Conservation (phyloP, 176 grass and related monocot genomes). For the Phragmites australis region DNA sequence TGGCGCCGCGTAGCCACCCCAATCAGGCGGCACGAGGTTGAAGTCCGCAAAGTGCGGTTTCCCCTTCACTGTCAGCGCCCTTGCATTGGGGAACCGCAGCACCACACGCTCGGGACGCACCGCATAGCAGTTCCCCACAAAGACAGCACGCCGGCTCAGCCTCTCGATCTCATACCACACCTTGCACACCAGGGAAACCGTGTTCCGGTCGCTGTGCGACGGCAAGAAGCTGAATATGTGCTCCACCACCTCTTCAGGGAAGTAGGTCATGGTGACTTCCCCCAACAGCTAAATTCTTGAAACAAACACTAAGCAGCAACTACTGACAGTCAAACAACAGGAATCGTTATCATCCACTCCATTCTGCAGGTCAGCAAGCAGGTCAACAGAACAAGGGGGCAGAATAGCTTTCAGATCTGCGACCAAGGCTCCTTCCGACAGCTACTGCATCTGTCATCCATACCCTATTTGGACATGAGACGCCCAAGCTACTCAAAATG, state of each 20-base stretch:
- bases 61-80: slow-evolving; percentile 62
- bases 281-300: slow-evolving; percentile 19
- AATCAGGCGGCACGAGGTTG: slow-evolving; percentile 72
- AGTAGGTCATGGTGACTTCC: slow-evolving; percentile 67
- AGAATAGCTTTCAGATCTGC: slow-evolving; percentile 34
- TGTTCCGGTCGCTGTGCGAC: slow-evolving; percentile 61
- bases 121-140: slow-evolving; percentile 77
- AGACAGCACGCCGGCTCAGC: slow-evolving; percentile 60
- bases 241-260: slow-evolving; percentile 86
- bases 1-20: slow-evolving; percentile 58
- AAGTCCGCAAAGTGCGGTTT: slow-evolving; percentile 87
- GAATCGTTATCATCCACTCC: slow-evolving; percentile 8
- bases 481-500: slow-evolving; percentile 19
- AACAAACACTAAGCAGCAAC: slow-evolving; percentile 1
- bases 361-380: slow-evolving; percentile 3
- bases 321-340: not conserved
- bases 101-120: slow-evolving; percentile 47
- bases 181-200: slow-evolving; percentile 73
- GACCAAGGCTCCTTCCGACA: not conserved
- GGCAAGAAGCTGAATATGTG: slow-evolving; percentile 87
- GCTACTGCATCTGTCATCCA: slow-evolving; percentile 24
- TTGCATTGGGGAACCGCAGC: slow-evolving; percentile 52
- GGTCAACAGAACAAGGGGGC: slow-evolving; percentile 10
- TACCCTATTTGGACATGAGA: slow-evolving; percentile 33
- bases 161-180: slow-evolving; percentile 73